Conservation (phyloP, 108 stramenopile species). For the Skeletonema menzelii region DNA sequence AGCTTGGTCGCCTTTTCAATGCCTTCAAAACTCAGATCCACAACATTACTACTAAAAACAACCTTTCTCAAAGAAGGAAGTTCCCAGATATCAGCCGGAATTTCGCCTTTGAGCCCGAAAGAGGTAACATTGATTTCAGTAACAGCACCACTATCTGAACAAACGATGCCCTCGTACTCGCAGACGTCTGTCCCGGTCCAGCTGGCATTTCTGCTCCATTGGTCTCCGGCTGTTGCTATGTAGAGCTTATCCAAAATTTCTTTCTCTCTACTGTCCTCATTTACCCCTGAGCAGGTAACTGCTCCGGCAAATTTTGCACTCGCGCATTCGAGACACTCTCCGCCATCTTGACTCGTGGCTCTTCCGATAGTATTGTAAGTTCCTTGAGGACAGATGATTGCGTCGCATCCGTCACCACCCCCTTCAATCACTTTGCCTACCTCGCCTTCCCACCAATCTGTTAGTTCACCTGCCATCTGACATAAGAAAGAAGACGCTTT, state of each 20-base stretch:
- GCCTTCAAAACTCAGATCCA: constrained; percentile 63
- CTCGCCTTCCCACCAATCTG: constrained; percentile 44
- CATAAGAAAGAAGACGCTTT: constrained; percentile 18
- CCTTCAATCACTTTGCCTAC: constrained; percentile 40
- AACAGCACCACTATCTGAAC: constrained; percentile 45
- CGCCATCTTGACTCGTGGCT: constrained; percentile 43
- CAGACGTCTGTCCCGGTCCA: constrained; percentile 66
- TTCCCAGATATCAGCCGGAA: constrained; percentile 66
- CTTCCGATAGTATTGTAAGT: constrained; percentile 73
- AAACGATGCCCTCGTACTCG: constrained; percentile 76
- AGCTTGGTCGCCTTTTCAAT: constrained; percentile 55
- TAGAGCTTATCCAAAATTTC: constrained; percentile 58
- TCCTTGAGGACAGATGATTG: constrained; percentile 68
- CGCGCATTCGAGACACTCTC: constrained; percentile 45
- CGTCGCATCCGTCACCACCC: constrained; percentile 65
- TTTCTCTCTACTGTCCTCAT: constrained; percentile 49
- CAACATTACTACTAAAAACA: constrained; percentile 64
- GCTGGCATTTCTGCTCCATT: constrained; percentile 56
- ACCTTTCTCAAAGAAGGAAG: constrained; percentile 60
- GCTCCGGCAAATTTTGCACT: constrained; percentile 61
- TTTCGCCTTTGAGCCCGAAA: constrained; percentile 56
- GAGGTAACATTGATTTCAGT: constrained; percentile 49
- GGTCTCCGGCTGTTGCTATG: constrained; percentile 53
- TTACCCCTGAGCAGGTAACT: constrained; percentile 47
- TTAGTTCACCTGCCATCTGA: constrained; percentile 10